Evolutionary conservation across 2,329 filamentous ascomycete genomes (phyloP), one percentile per base, ranked within the genome.

Genomic region (Aureobasidium sp.): DNA sequence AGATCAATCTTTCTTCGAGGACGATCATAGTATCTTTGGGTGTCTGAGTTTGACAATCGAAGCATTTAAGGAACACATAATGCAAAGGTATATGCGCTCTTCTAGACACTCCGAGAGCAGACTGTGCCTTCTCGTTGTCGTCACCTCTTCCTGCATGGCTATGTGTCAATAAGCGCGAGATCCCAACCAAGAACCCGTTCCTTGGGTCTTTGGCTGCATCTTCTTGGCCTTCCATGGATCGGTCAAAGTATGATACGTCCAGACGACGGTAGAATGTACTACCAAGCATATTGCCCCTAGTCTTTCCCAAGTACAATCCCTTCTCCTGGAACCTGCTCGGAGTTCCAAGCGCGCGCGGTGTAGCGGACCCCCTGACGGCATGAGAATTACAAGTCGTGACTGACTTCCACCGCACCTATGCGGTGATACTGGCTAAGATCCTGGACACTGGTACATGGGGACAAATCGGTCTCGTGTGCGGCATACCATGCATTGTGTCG

Each of bases 251-350:
- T 8, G 51, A 55, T 4, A 55, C 51, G 8, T 55, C 20, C 33
- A 40, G 10, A 1, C 51, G 51, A 23, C 51, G 31, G 18, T 55
- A 55, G 15, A 55, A 55, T 15, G 51, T 33, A 27, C 20, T 55
- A 9, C 51, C 51, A 25, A 55, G 51, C 51, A 55, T 55, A n/a
- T 55, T 55, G 20, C 51, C 51, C 23, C 51, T 31, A 40, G 33
- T 38, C 15, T 55, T 55, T n/a, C 51, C 51, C 31, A 36, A n/a
- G 15, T 55, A 55, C n/a, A 55, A 18, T n/a, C 51, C 51, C 6
- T 55, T 55, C 33, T 55, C 25, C 16, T 55, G 51, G 11, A 55
- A 55, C 10, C 40, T 27, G n/a, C 8, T 55, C 51, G 40, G 13
- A 16, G 51, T 55, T 16, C 40, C 18, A n/a, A 55, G 51, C 18